phyloP scores from a whole-genome alignment of 2,329 filamentous ascomycete genomes.

The Knufia fluminis region DNA sequence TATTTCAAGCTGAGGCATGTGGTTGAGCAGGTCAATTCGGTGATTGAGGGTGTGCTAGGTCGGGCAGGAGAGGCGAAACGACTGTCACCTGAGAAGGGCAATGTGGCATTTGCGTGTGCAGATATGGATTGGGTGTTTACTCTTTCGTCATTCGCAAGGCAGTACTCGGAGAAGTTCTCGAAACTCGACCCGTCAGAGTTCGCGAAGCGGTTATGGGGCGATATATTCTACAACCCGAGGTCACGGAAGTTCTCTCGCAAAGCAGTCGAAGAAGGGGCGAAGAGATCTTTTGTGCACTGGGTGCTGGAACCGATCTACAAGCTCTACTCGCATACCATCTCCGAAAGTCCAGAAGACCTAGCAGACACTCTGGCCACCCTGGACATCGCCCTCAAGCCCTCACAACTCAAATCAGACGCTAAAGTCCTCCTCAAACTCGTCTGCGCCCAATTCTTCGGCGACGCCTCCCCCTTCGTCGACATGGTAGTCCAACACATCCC shows the following conservation, averaged over 20 bases:
- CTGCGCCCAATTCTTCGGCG: slow-evolving; percentile 91
- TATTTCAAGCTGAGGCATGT: slow-evolving; percentile 99
- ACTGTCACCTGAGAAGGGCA: slow-evolving; percentile 90
- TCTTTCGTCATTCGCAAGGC: slow-evolving; percentile 83
- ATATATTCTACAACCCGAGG: slow-evolving; percentile 88
- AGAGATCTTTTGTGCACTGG: slow-evolving; percentile 86
- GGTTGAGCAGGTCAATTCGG: slow-evolving; percentile 94
- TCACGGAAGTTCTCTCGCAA: slow-evolving; percentile 90
- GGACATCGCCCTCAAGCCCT: slow-evolving; percentile 81
- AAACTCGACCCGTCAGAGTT: slow-evolving; percentile 77
- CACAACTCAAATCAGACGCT: slow-evolving; percentile 82
- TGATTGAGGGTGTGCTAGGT: slow-evolving; percentile 81
- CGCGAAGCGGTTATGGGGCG: slow-evolving; percentile 79
- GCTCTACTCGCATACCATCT: slow-evolving; percentile 88
- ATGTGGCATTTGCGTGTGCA: slow-evolving; percentile 92
- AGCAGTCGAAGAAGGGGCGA: slow-evolving; percentile 66
- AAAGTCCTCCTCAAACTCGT: slow-evolving; percentile 80
- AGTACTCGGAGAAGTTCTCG: slow-evolving; percentile 85
- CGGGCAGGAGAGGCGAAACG: slow-evolving; percentile 69
- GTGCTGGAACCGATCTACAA: slow-evolving; percentile 97
- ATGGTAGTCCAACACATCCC: slow-evolving; percentile 89
- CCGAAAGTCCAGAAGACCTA: slow-evolving; percentile 76
- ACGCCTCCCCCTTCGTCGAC: slow-evolving; percentile 82
- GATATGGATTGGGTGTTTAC: slow-evolving; percentile 97
- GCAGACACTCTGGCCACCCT: slow-evolving; percentile 68